Conservation (phyloP, 2,329 filamentous ascomycete genomes). For the Corinectria fuckeliana region DNA sequence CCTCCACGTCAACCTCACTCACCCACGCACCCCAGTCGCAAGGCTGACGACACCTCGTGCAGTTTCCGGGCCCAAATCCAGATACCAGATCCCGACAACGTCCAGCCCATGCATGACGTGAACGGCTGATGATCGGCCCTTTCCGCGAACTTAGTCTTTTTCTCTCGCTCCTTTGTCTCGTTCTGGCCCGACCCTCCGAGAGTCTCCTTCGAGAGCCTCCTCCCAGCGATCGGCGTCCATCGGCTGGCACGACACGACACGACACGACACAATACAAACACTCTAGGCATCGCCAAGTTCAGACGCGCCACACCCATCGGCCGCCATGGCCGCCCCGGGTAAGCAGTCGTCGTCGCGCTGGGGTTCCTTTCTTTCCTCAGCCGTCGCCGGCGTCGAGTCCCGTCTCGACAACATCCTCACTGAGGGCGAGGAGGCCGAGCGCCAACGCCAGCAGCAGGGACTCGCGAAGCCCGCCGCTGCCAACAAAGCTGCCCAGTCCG, state of each 20-base stretch:
- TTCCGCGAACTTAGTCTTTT: neutral
- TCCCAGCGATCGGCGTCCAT: neutral
- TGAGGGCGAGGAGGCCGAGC: constrained; percentile 66
- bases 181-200: neutral
- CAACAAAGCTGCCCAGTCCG: constrained; percentile 11
- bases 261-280: too few species aligned
- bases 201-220: too few species aligned
- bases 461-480: constrained; percentile 2
- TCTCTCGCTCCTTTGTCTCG: neutral
- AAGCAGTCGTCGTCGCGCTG: constrained; percentile 66
- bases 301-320: neutral
- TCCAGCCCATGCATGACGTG: neutral
- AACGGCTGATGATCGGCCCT: neutral
- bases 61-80: neutral
- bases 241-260: neutral
- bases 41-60: constrained; percentile 17
- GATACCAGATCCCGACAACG: neutral
- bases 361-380: constrained; percentile 84
- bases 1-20: constrained; percentile 19
- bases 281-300: neutral
- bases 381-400: constrained; percentile 92
- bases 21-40: constrained; percentile 6
- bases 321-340: constrained; percentile 55
- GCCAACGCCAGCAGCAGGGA: constrained; percentile 4
- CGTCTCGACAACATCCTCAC: constrained; percentile 89